Evolutionary conservation across 108 stramenopile species (phyloP).

Genomic region (Fragilaria radians): DNA sequence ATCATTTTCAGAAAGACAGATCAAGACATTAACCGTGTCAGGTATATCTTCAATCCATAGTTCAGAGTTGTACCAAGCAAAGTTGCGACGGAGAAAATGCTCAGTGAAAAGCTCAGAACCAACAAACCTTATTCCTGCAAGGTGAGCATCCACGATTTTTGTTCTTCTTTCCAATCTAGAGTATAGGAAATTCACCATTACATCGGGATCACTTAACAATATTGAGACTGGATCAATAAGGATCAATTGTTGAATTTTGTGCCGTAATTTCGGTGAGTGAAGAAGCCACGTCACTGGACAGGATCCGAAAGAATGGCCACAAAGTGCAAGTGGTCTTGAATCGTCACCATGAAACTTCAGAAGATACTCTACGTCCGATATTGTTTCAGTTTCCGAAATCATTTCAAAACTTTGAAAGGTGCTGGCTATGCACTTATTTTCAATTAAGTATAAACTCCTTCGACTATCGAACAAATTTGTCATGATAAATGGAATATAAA

Average conservation of each 20-base stretch:
- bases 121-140: not conserved
- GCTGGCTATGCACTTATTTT: slow-evolving; percentile 57
- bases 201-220: slow-evolving; percentile 74
- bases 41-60: slow-evolving; percentile 82
- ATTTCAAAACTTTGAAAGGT: slow-evolving; percentile 30
- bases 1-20: slow-evolving; percentile 61
- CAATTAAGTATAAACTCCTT: slow-evolving; percentile 59
- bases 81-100: slow-evolving; percentile 74
- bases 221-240: slow-evolving; percentile 85
- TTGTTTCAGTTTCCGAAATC: slow-evolving; percentile 47
- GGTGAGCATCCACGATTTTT: slow-evolving; percentile 37
- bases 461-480: slow-evolving; percentile 22
- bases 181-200: slow-evolving; percentile 80
- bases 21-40: slow-evolving; percentile 32
- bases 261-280: slow-evolving; percentile 9
- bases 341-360: slow-evolving; percentile 24
- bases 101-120: slow-evolving; percentile 69
- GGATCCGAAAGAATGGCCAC: slow-evolving; percentile 87
- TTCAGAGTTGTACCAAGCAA: slow-evolving; percentile 86
- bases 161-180: slow-evolving; percentile 10
- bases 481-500: slow-evolving; percentile 66
- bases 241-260: slow-evolving; percentile 36
- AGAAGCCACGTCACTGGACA: slow-evolving; percentile 74
- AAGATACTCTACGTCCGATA: slow-evolving; percentile 59
- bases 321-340: slow-evolving; percentile 24